phyloP scores from a whole-genome alignment of 164 flowering plant species.

The Chloranthus sessilifolius region DNA sequence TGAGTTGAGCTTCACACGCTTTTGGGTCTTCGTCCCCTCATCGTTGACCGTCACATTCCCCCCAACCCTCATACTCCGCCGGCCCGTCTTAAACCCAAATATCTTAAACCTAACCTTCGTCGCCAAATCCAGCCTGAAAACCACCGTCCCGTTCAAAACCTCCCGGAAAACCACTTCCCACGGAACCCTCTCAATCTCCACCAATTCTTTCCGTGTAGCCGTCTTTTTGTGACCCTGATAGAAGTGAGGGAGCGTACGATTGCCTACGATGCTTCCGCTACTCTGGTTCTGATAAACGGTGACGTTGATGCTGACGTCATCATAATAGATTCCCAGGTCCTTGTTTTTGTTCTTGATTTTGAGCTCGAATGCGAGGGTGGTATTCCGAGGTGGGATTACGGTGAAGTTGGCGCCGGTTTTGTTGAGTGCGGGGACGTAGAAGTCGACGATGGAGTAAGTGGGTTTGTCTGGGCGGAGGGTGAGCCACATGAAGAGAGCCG shows the following conservation, averaged over 20 bases:
- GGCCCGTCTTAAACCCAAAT: constrained; percentile 37
- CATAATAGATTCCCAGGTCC: constrained; percentile 64
- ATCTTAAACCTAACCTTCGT: constrained; percentile 64
- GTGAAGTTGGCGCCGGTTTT: not conserved
- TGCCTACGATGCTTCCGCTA: constrained; percentile 17
- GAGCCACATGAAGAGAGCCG: constrained; percentile 69
- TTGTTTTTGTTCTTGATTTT: constrained; percentile 57
- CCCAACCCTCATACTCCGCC: constrained; percentile 24
- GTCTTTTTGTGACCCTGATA: constrained; percentile 60
- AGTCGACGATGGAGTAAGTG: constrained; percentile 26
- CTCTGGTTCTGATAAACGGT: constrained; percentile 24
- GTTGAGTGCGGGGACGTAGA: constrained; percentile 61
- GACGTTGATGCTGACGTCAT: constrained; percentile 36
- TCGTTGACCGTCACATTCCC: constrained; percentile 38
- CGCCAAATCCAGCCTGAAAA: constrained; percentile 52
- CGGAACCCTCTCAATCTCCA: constrained; percentile 13
- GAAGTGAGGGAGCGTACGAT: constrained; percentile 24
- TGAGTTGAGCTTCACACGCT: constrained; percentile 37
- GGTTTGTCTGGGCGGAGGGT: constrained; percentile 50
- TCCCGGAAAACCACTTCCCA: constrained; percentile 19
- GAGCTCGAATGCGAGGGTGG: constrained; percentile 41
- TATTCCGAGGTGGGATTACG: constrained; percentile 22
- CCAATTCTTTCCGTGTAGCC: constrained; percentile 14
- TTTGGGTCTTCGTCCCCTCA: constrained; percentile 28
- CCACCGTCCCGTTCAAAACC: constrained; percentile 21